A percentile compares a stretch with the other conserved stretches of the same genome.
These are phyloP conservation scores for Elaeis oleifera DNA, from an alignment of 202 grass and related monocot species.

Conservation along the genomic window DNA sequence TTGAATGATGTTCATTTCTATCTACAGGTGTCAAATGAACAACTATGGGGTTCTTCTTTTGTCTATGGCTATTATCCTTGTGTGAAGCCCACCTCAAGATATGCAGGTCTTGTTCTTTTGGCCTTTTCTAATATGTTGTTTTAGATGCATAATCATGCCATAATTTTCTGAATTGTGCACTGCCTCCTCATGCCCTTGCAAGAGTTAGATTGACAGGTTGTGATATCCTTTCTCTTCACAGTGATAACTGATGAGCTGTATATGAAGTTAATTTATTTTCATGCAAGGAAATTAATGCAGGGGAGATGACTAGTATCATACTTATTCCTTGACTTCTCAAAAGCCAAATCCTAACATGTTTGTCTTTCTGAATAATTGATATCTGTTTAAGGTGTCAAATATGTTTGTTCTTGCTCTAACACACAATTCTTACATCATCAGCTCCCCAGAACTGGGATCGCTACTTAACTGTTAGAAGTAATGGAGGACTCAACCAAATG, in stretches of 20 bases:
- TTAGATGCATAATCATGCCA: conserved; percentile 8
- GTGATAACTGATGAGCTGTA: no score
- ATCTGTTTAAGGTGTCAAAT: no score
- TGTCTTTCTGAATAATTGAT: no score
- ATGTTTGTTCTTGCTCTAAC: background rate
- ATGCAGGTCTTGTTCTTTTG: conserved; percentile 46
- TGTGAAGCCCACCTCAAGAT: conserved; percentile 60
- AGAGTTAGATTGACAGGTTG: background rate
- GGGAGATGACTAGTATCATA: no score
- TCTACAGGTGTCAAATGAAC: conserved; percentile 41
- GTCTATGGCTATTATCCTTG: conserved; percentile 63
- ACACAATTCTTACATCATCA: conserved; percentile 31
- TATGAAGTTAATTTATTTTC: no score
- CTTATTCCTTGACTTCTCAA: no score
- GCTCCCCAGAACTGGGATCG: conserved; percentile 37
- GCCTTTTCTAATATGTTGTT: background rate
- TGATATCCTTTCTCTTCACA: no score
- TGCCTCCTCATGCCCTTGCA: background rate
- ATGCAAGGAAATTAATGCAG: no score
- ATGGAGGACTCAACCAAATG: conserved; percentile 98
- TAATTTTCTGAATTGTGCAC: background rate
- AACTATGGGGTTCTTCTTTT: conserved; percentile 59
- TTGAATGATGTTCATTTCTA: background rate
- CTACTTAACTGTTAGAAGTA: conserved; percentile 93
- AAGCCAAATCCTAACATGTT: no score